Evolutionary conservation across 2,329 filamentous ascomycete genomes (phyloP), one percentile per base, ranked within the genome.

Genomic region (Trichoderma atrobrunneum): DNA sequence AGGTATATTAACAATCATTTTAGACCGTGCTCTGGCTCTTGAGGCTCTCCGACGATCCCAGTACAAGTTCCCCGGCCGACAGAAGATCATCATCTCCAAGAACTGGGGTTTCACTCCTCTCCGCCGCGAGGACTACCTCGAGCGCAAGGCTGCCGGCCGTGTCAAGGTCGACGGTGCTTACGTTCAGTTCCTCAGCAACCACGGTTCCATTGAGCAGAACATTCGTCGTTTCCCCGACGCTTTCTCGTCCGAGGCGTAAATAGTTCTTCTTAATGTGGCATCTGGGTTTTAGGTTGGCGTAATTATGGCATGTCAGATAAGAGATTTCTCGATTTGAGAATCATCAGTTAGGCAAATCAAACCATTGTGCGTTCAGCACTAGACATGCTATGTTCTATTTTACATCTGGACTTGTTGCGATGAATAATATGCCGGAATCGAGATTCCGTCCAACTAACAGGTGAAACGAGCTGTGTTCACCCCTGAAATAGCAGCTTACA

Each of bases 31-130:
- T 79, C 90, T 92, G 82, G 96, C 96, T 84, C 94, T 99, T 82
- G 96, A 99, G 92, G 96, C 96, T 83, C 93, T 99, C 85, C 95
- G 97, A 85, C 94, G 96, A 85, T 97, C 94, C 78, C 96, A 98
- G 92, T 98, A 98, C 94, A 99, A 98, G 93, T 99, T 99, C 93
- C 96, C 96, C 79, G 96, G 96, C 86, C 95, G 96, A 88, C 96
- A 99, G 91, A 99, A 99, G 94, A 98, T 99, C 89, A 98, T 99
- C 82, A 92, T 98, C 88, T 97, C 93, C 90, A 99, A 98, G 94
- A 99, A 99, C 92, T 99, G 96, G 96, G 96, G 96, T 80, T 99
- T 99, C 93, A 99, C 96, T 76, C 95, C 95, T 83, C 93, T 99
- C 81, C 92, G 94, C 82, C 95, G 96, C 81, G 96, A 98, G 80